Conservation (phyloP, 257 asterid species). For the Solanum gandarillasii region DNA sequence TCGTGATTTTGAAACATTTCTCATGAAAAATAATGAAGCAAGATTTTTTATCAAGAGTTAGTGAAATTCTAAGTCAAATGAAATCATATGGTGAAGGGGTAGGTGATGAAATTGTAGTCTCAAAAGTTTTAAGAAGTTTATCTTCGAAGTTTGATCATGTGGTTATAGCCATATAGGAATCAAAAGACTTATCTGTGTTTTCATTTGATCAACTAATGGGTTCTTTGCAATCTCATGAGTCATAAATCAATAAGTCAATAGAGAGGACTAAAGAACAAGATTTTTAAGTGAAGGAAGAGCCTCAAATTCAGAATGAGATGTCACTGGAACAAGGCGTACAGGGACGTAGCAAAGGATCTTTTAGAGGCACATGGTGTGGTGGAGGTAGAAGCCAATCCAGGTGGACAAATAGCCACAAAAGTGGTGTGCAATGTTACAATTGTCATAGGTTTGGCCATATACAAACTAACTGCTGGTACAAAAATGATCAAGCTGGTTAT, state of each 20-base stretch:
- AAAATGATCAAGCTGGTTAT: background rate
- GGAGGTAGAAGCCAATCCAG: background rate
- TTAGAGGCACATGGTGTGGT: background rate
- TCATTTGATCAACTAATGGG: background rate
- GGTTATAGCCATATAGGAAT: background rate
- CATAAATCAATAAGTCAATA: too few species aligned
- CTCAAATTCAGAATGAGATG: background rate
- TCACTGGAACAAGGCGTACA: background rate
- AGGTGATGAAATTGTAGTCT: background rate
- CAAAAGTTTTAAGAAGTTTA: background rate
- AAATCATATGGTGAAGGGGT: background rate
- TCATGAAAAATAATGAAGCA: background rate
- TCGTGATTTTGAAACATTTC: too few species aligned
- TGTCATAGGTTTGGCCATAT: background rate
- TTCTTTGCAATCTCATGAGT: background rate
- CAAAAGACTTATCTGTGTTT: background rate
- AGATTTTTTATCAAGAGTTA: background rate
- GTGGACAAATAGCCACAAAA: background rate
- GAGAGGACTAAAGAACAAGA: slow-evolving; percentile 2
- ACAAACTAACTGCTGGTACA: background rate
- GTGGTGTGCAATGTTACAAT: background rate
- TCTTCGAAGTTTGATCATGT: background rate
- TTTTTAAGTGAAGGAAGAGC: background rate
- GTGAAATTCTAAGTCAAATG: background rate
- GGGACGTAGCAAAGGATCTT: background rate